Evolutionary conservation across 176 grass and related monocot species (phyloP), one percentile per base, ranked within the genome.

Genomic region (Hsuehochloa calcarea): DNA sequence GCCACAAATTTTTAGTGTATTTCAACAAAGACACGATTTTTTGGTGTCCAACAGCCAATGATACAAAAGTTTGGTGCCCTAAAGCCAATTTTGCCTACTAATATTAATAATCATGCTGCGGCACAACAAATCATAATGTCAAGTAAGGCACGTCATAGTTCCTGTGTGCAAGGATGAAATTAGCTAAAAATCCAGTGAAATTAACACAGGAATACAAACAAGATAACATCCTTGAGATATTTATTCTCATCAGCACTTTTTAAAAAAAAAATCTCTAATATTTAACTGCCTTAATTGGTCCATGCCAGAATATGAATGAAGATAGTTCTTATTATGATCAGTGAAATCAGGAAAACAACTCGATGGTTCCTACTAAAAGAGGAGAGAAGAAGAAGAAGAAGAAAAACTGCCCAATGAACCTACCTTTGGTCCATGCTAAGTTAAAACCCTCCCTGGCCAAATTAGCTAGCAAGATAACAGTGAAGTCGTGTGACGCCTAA

Each of bases 401-500:
- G 1, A 29, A 29, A 29, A 85, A 69, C 17, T 45, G 25, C 34
- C 22, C 14, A 62, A 4, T 34, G 49, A 67, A 46, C 47, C 72
- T 58, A 58, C 4, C 11, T 76, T 64, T 7, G 11, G 51, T 46
- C 40, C 22, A 66, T 23, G 39, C 29, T 59, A 65, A 72, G 73
- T 69, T 29, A 15, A 29, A 63, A n/a, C 10, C 23, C 19, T 66
- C 70, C 17, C 17, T 55, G 29, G 34, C 60, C 60, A 63, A 23
- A 59, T 59, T 23, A 59, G 17, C 17, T 54, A 5, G 20, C n/a
- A 4, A 60, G 23, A 74, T 87, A 27, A 31, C 4, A 41, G n/a
- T 80, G 13, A 65, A 81, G 68, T 65, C 68, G 15, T 47, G 39
- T 52, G 46, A 8, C 4, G 7, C 72, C 72, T 40, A 82, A 82